Evolutionary conservation across 2,329 filamentous ascomycete genomes (phyloP).

Genomic region (Coniochaeta sp.): DNA sequence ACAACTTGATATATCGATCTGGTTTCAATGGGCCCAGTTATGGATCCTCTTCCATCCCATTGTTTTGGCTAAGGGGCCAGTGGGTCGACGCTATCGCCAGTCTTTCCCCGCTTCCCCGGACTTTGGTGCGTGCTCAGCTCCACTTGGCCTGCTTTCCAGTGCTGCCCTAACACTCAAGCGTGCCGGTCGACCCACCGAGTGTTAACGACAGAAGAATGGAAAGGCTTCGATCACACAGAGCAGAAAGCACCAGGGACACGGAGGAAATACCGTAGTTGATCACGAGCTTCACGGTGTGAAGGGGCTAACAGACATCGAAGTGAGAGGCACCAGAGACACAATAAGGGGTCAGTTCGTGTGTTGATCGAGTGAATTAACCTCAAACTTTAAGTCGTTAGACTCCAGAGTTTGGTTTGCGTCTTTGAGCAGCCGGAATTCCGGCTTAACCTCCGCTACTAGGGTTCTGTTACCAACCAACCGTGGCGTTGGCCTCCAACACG

Average conservation of each 20-base stretch:
- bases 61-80: not conserved
- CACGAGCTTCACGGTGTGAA: too few relatives aligned
- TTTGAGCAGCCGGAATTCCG: too few relatives aligned
- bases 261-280: too few relatives aligned
- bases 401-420: not conserved
- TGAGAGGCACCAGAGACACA: not conserved
- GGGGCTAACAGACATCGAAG: not conserved
- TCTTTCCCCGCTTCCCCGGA: constrained; percentile 2
- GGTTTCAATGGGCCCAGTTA: not conserved
- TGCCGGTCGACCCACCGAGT: not conserved
- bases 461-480: too few relatives aligned
- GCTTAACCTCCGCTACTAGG: not conserved
- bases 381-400: too few relatives aligned
- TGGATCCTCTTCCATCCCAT: not conserved
- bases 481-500: too few relatives aligned
- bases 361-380: not conserved
- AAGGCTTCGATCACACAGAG: not conserved
- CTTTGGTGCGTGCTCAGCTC: not conserved
- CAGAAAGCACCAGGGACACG: too few relatives aligned
- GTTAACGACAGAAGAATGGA: not conserved
- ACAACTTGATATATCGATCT: not conserved
- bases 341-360: not conserved
- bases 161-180: constrained; percentile 1
- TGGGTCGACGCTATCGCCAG: constrained; percentile 3
- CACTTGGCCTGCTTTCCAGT: not conserved